Evolutionary conservation across 148 eudicot species (phyloP).

Genomic region (Pouteria glomerata): DNA sequence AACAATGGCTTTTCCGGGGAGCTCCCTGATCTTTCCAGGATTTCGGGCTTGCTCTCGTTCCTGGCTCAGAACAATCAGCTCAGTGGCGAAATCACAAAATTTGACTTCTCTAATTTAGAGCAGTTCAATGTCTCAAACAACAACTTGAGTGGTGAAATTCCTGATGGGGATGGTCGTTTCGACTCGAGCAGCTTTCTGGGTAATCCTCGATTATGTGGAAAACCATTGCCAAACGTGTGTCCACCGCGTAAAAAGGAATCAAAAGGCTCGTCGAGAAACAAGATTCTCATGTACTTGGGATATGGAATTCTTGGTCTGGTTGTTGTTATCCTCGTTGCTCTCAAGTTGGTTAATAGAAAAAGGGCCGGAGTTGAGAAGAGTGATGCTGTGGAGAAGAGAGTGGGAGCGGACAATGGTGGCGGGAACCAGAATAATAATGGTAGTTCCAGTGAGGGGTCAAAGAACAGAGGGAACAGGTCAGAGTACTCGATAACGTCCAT

Average conservation of each 20-base stretch:
- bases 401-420: neutral
- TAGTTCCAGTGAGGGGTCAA: slow-evolving; percentile 12
- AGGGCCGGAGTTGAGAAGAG: slow-evolving; percentile 3
- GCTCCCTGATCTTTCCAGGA: slow-evolving; percentile 31
- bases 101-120: slow-evolving; percentile 25
- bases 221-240: slow-evolving; percentile 25
- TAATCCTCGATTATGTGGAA: slow-evolving; percentile 43
- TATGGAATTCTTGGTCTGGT: slow-evolving; percentile 21
- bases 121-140: slow-evolving; percentile 42
- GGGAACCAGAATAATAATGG: neutral
- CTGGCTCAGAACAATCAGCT: slow-evolving; percentile 32
- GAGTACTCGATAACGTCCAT: slow-evolving; percentile 30
- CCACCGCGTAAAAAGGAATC: slow-evolving; percentile 11
- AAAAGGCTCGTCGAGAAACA: neutral
- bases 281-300: slow-evolving; percentile 23
- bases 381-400: neutral
- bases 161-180: slow-evolving; percentile 23
- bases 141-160: slow-evolving; percentile 35
- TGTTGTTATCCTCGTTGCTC: slow-evolving; percentile 14
- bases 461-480: slow-evolving; percentile 16
- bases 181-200: slow-evolving; percentile 27
- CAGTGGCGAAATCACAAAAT: slow-evolving; percentile 26
- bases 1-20: slow-evolving; percentile 25
- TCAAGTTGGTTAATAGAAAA: slow-evolving; percentile 14
- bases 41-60: slow-evolving; percentile 35